Conservation (phyloP, 2,329 filamentous ascomycete genomes). For the Diaporthe ilicicola region DNA sequence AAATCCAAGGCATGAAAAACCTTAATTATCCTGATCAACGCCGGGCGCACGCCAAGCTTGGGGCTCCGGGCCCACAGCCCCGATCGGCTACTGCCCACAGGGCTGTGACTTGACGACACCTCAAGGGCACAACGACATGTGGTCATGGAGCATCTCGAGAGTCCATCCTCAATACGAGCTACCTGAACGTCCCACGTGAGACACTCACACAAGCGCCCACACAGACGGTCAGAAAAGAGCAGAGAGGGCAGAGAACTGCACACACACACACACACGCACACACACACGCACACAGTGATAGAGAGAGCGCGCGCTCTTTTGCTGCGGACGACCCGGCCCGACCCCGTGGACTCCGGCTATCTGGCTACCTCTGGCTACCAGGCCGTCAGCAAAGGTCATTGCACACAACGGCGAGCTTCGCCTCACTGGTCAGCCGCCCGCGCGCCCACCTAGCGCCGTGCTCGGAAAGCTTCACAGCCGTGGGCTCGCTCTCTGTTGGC, state of each 20-base stretch:
- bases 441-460: neutral
- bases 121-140: constrained; percentile 20
- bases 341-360: neutral
- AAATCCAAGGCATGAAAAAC: constrained; percentile 26
- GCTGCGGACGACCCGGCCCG: neutral
- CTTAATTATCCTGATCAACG: constrained; percentile 25
- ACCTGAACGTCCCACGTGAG: constrained; percentile 18
- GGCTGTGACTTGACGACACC: constrained; percentile 18
- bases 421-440: neutral
- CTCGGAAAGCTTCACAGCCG: constrained; percentile 7
- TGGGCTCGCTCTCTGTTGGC: neutral
- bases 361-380: too few species aligned
- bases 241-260: too few species aligned
- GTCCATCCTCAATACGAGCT: constrained; percentile 13
- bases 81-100: constrained; percentile 17
- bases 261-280: neutral
- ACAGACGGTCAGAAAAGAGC: too few species aligned
- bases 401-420: neutral
- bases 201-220: neutral
- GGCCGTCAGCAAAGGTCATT: constrained; percentile 4
- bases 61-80: constrained; percentile 21
- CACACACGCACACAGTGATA: neutral
- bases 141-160: constrained; percentile 2
- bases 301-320: constrained; percentile 6
- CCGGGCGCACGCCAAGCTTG: constrained; percentile 20